Base-by-base conservation (phyloP, 2,329 filamentous ascomycete species). In the Pseudomassariella vexata region DNA sequence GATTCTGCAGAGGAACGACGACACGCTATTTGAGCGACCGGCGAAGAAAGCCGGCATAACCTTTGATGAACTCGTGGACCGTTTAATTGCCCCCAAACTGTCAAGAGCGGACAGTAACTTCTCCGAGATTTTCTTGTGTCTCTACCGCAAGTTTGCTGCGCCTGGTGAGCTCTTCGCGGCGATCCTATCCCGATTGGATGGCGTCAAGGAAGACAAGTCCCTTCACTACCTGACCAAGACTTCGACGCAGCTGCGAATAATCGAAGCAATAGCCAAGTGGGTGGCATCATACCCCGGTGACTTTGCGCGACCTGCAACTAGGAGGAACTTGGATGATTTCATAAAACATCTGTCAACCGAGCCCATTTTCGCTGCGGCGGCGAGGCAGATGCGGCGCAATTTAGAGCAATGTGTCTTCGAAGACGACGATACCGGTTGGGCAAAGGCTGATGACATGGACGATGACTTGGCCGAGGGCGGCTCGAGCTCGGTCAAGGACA, bases 371-470 rank as follows among this genome's bases (percentile, higher is more conserved):
- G 79, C 85, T 14, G 79, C 85, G 12, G 86, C 89, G 3, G 85
- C 87, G 4, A 82, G 85, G 45, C 87, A 95, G 52, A 92, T 98
- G 62, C 74, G 79, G 14, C 71, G 73, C n/a, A 80, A 85, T 46
- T 65, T 96, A 11, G 83, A 89, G 27, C 68, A 72, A 30, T 70
- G 68, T 36, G 80, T 88, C 2, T 66, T 76, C 5, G 85, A 94
- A 48, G 89, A 96, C 52, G 92, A 96, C 49, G 90, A 98, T 53
- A 84, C 84, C 0, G 80, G 84, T 9, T 98, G 92, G 92, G 87
- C 85, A n/a, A 85, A 80, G 49, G 76, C 78, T 28, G 90, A 96
- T 50, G 75, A 78, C 46, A n/a, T 52, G 9, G 53, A 55, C 28
- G 50, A 50, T 5, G 30, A 34, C 15, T 41, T 38, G 24, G 25